phyloP scores from a whole-genome alignment of 352 stramenopile genomes.

The Phytopythium vexans region DNA sequence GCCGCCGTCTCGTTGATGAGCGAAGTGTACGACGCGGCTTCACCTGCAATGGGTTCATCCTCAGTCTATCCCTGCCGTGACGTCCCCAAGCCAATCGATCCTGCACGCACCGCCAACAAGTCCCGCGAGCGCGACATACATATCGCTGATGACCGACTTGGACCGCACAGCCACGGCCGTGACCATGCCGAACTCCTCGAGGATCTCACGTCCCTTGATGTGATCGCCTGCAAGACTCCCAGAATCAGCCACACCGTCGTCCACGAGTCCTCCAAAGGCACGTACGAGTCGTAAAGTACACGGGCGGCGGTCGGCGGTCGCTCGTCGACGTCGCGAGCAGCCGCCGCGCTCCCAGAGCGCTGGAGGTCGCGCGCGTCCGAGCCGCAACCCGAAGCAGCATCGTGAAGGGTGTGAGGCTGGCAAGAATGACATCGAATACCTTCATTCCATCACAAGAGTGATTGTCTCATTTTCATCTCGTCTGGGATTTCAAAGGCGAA shows the following conservation, averaged over 20 bases:
- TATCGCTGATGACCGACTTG: slow-evolving; percentile 81
- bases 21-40: slow-evolving; percentile 73
- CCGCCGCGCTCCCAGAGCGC: neutral
- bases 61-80: neutral
- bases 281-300: slow-evolving; percentile 77
- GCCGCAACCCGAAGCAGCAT: slow-evolving; percentile 12
- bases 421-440: too few relatives aligned
- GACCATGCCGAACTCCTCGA: slow-evolving; percentile 75
- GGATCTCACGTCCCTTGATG: slow-evolving; percentile 62
- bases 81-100: neutral
- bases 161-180: slow-evolving; percentile 72
- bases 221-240: slow-evolving; percentile 37
- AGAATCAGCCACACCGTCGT: neutral
- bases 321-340: slow-evolving; percentile 2
- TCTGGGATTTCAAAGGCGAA: too few relatives aligned
- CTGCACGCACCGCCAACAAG: slow-evolving; percentile 51
- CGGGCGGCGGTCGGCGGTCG: slow-evolving; percentile 8
- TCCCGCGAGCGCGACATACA: slow-evolving; percentile 71
- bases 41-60: slow-evolving; percentile 17
- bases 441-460: too few relatives aligned
- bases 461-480: too few relatives aligned
- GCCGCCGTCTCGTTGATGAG: slow-evolving; percentile 83
- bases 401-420: neutral
- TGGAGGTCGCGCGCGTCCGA: neutral
- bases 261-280: neutral